Evolutionary conservation across 768 basidiomycete species (phyloP).

Genomic region (Naganishia friedmannii): DNA sequence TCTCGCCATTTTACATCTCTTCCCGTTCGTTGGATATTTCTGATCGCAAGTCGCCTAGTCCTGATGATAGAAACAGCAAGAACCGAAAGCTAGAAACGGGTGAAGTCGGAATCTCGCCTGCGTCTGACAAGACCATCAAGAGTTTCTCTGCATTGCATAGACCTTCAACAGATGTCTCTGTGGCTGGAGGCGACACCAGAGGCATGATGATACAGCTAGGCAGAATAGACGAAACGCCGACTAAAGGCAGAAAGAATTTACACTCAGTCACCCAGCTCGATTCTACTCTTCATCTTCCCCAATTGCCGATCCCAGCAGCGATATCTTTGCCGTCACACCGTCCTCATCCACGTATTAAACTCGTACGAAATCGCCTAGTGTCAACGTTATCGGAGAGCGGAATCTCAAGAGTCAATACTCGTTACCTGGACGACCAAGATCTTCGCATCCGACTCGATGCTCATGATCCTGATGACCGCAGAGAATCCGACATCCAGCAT

Average conservation of each 20-base stretch:
- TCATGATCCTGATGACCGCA: background rate
- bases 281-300: background rate
- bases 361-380: background rate
- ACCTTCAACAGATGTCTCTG: conserved; percentile 3
- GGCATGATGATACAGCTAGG: background rate
- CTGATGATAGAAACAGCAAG: background rate
- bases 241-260: background rate
- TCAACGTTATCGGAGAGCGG: background rate
- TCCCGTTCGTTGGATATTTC: background rate
- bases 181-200: background rate
- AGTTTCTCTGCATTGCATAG: conserved; percentile 13
- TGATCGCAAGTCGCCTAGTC: background rate
- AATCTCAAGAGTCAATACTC: conserved; percentile 1
- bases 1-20: conserved; percentile 1
- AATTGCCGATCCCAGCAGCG: background rate
- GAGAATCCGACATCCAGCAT: background rate
- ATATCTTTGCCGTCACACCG: background rate
- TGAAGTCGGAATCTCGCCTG: background rate
- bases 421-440: conserved; percentile 13
- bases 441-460: background rate
- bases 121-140: conserved; percentile 16
- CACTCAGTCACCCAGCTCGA: background rate
- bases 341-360: background rate
- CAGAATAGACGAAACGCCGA: conserved; percentile 4
- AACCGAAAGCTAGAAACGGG: background rate